Percentiles rank a stretch among this genome's conserved stretches.
Conservation (phyloP, 2,329 filamentous ascomycete species). For the Stagonosporopsis tanaceti region DNA sequence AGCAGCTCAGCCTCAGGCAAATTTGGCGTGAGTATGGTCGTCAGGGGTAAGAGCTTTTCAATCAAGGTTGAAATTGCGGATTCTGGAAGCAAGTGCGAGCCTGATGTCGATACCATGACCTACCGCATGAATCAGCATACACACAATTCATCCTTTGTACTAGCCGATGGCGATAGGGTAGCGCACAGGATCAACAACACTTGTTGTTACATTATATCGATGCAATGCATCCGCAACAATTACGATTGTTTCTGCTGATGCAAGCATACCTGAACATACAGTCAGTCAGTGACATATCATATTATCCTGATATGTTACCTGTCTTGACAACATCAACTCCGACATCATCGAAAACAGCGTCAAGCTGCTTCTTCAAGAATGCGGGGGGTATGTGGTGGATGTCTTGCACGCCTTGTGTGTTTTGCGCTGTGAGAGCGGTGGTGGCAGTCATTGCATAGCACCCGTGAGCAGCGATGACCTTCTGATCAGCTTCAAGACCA, state of each 20-base stretch:
- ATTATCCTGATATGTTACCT: slow-evolving; percentile 59
- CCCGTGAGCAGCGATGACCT: slow-evolving; percentile 88
- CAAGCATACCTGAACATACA: slow-evolving; percentile 74
- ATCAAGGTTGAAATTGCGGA: slow-evolving; percentile 70
- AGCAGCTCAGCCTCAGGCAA: slow-evolving; percentile 76
- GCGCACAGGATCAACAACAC: slow-evolving; percentile 79
- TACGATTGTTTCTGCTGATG: slow-evolving; percentile 73
- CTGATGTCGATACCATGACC: slow-evolving; percentile 94
- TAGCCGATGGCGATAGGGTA: background rate
- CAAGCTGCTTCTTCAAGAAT: slow-evolving; percentile 86
- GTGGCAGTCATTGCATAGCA: slow-evolving; percentile 97
- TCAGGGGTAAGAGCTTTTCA: slow-evolving; percentile 67
- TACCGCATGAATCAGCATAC: slow-evolving; percentile 14
- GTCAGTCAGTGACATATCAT: slow-evolving; percentile 9
- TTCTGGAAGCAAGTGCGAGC: slow-evolving; percentile 71
- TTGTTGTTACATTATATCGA: slow-evolving; percentile 63
- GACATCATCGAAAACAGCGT: slow-evolving; percentile 83
- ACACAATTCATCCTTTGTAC: background rate
- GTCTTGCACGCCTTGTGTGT: slow-evolving; percentile 82
- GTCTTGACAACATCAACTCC: slow-evolving; percentile 91
- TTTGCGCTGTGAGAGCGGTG: slow-evolving; percentile 94
- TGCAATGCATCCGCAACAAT: slow-evolving; percentile 71
- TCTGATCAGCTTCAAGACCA: slow-evolving; percentile 94
- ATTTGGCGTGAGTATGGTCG: slow-evolving; percentile 78
- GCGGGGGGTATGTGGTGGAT: slow-evolving; percentile 80